Conservation (phyloP, 2,329 filamentous ascomycete genomes). For the Fusarium nygamai region DNA sequence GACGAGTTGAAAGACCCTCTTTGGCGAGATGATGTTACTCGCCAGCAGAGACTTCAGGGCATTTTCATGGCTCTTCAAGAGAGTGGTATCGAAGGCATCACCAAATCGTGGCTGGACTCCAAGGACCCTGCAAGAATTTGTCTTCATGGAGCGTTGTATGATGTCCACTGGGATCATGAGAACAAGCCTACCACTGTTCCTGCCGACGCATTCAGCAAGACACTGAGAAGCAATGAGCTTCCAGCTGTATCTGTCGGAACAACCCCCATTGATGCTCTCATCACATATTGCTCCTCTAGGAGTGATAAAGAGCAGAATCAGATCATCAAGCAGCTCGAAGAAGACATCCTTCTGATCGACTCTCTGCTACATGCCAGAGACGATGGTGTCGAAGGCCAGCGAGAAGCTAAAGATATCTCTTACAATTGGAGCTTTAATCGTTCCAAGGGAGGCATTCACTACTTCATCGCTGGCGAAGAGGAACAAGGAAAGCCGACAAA, state of each 20-base stretch:
- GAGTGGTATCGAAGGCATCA: background rate
- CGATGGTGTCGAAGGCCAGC: fast-evolving
- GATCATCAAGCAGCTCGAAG: background rate
- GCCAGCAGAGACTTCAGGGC: no score
- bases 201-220: no score
- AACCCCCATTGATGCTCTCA: background rate
- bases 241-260: background rate
- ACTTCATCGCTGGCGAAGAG: background rate
- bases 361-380: background rate
- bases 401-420: background rate
- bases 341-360: background rate
- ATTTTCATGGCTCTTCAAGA: background rate
- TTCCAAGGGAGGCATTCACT: background rate
- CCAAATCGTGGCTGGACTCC: background rate
- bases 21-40: no score
- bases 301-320: background rate
- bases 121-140: background rate
- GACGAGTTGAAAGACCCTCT: background rate
- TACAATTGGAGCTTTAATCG: background rate
- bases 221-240: no score
- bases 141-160: background rate
- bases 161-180: background rate
- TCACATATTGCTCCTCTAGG: background rate
- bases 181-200: no score
- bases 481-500: background rate